A percentile compares a stretch with the other conserved stretches of the same genome.
phyloP scores from a whole-genome alignment of 257 asterid species.

The Solanum chilense region DNA sequence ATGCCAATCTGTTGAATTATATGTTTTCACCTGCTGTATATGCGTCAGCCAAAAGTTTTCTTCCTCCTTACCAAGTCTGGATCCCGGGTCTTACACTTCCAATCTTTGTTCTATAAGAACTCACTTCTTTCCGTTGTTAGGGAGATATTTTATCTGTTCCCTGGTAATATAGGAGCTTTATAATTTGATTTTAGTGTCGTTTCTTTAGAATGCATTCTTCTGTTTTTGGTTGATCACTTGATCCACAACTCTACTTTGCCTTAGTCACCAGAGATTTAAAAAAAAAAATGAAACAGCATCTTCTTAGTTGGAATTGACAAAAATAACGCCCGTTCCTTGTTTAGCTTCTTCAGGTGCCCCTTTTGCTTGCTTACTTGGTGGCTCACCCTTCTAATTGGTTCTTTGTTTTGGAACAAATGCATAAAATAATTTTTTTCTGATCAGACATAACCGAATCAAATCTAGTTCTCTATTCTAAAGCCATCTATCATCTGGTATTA shows the following conservation, averaged over 20 bases:
- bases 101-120: not conserved
- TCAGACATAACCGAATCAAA: not conserved
- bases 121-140: not conserved
- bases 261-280: not conserved
- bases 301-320: not conserved
- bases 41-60: not conserved
- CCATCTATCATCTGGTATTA: not conserved
- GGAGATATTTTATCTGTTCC: not conserved
- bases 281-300: not conserved
- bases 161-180: not conserved
- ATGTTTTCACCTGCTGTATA: not conserved
- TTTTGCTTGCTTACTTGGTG: not conserved
- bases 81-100: not conserved
- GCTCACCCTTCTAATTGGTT: not conserved
- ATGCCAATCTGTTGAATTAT: not conserved
- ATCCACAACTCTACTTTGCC: not conserved
- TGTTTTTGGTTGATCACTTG: not conserved
- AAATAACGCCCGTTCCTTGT: not conserved
- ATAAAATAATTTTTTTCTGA: not conserved
- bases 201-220: not conserved
- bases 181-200: not conserved
- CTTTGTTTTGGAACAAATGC: not conserved
- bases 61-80: not conserved
- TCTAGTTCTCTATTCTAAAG: not conserved
- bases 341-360: not conserved